A percentile compares a stretch with the other conserved stretches of the same genome.
These are phyloP conservation scores for Pisolithus marmoratus DNA, from an alignment of 768 basidiomycete species.

Conservation along the genomic window DNA sequence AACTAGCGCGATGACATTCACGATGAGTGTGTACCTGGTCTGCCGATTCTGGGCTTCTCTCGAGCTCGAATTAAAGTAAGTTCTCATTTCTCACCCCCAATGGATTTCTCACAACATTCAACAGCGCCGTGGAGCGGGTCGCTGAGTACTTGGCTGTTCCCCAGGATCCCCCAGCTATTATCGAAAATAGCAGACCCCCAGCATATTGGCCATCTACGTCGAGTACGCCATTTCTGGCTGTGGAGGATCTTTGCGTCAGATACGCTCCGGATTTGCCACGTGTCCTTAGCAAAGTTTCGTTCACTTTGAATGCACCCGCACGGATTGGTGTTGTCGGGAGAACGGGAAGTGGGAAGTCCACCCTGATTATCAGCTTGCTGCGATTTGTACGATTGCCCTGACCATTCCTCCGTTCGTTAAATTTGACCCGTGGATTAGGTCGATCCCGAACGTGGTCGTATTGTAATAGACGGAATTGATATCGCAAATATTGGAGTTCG, in stretches of 20 bases:
- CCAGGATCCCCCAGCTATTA: constrained; percentile 75
- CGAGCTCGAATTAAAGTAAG: constrained; percentile 72
- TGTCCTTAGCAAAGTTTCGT: constrained; percentile 72
- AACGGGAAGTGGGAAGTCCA: constrained; percentile 79
- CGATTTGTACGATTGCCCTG: constrained; percentile 54
- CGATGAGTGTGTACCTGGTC: constrained; percentile 36
- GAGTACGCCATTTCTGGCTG: constrained; percentile 52
- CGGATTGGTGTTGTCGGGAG: constrained; percentile 77
- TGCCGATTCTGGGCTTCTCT: constrained; percentile 49
- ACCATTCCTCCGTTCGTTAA: not conserved
- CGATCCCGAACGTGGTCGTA: constrained; percentile 70
- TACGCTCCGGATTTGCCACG: constrained; percentile 82
- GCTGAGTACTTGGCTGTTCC: constrained; percentile 89
- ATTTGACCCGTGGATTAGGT: constrained; percentile 33
- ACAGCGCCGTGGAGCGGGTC: constrained; percentile 82
- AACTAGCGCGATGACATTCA: constrained; percentile 49
- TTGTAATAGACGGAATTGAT: constrained; percentile 84
- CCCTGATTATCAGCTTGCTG: constrained; percentile 80
- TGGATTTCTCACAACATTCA: constrained; percentile 4
- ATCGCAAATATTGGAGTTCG: constrained; percentile 81
- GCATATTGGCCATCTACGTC: constrained; percentile 90
- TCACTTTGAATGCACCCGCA: constrained; percentile 64
- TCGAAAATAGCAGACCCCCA: constrained; percentile 71
- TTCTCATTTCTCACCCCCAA: constrained; percentile 7
- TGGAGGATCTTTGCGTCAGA: constrained; percentile 73